Conservation (phyloP, 1,284 basidiomycete genomes). For the Hemileia vastatrix region DNA sequence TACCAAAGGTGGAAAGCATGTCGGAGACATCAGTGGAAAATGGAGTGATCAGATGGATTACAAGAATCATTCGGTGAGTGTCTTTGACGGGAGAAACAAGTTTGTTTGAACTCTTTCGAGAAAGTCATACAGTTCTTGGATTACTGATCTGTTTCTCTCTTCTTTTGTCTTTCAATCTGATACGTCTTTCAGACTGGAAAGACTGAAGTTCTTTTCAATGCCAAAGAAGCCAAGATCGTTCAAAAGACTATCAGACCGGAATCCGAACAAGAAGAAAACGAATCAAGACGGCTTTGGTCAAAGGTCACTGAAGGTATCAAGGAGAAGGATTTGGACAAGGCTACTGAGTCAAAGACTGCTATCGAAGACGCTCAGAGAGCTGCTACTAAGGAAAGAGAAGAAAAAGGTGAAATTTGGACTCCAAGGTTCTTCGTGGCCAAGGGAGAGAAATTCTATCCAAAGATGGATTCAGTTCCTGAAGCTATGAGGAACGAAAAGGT, state of each 20-base stretch:
- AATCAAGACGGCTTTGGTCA: conserved; percentile 80
- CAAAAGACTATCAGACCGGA: conserved; percentile 76
- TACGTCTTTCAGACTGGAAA: conserved; percentile 53
- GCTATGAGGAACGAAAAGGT: not conserved
- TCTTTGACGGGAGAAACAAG: not conserved
- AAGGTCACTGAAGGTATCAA: conserved; percentile 83
- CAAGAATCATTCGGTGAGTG: conserved; percentile 52
- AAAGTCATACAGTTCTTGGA: too few species aligned
- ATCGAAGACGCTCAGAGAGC: conserved; percentile 90
- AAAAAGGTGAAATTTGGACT: conserved; percentile 56
- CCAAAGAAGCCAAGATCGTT: conserved; percentile 59
- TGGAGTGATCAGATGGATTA: conserved; percentile 90
- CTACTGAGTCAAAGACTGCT: conserved; percentile 77
- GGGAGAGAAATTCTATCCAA: conserved; percentile 48
- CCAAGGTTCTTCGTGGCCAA: conserved; percentile 70
- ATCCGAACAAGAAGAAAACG: conserved; percentile 79
- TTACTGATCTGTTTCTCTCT: not conserved
- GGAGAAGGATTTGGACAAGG: conserved; percentile 81
- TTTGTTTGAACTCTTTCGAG: not conserved
- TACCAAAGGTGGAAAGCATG: conserved; percentile 56
- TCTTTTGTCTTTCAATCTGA: not conserved
- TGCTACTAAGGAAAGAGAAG: conserved; percentile 62
- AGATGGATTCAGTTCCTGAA: conserved; percentile 28
- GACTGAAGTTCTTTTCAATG: conserved; percentile 75
- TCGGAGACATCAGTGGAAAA: conserved; percentile 80